Evolutionary conservation across 257 asterid genomes (phyloP), one percentile per base, ranked within the genome.

Genomic region (Mentha longifolia): DNA sequence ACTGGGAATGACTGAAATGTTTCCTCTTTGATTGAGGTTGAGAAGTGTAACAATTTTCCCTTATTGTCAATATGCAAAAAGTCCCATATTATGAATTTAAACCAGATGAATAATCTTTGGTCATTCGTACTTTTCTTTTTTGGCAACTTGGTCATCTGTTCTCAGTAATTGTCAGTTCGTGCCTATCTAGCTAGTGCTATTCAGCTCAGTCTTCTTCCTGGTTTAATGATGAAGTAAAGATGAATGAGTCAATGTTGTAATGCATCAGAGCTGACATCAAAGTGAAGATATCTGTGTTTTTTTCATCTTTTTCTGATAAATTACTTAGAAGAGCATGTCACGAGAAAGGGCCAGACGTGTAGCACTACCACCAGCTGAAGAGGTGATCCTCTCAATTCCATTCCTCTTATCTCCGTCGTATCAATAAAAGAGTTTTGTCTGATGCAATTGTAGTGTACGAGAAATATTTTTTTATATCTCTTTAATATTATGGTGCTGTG

Each of bases 331-430:
- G 61, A 76, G 77, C 71, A 91, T 94, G 99, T 89, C 80, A 25
- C 81, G 97, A 63, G 97, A 86, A 83, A 86, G 96, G 74, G 80
- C 73, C 60, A 87, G 70, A 73, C 91, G 97, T 68, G 73, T 78
- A 17, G 39, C 84, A 60, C 85, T 91, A 12, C 89, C 96, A 50
- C 93, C 97, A 4, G 97, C 79, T 33, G 72, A 81, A 68, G 92
- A 89, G 98, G 98, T 94, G 63, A 37, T 17, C 33, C 16, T 49
- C 50, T 47, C 57, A 59, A 74, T 60, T 15, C 37, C 57, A 35
- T 73, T 72, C 61, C 54, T 30, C 25, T 64, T 41, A 16, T 67
- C 57, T 78, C 50, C 33, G 1, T 43, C 33, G 1, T 43, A 6
- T 16, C 39, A 25, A 67, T 13, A 54, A 33, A 7, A 4, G 54